Evolutionary conservation across 169 alveolate species (phyloP).

Genomic region (Haemoproteus tartakovskyi): DNA sequence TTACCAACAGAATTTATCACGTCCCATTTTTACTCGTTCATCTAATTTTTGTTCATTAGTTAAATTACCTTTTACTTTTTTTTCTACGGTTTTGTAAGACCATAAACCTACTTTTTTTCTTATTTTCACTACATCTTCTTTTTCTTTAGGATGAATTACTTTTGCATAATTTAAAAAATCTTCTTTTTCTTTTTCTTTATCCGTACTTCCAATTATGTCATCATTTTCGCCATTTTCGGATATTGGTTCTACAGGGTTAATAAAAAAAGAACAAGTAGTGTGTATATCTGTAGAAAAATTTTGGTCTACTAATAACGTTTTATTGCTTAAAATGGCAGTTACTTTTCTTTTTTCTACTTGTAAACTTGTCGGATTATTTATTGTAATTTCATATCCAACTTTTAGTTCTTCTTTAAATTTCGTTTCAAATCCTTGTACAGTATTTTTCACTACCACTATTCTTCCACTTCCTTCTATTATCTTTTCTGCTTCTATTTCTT

Average conservation of each 20-base stretch:
- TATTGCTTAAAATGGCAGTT: constrained; percentile 67
- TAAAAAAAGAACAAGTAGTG: constrained; percentile 68
- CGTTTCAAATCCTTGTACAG: constrained; percentile 79
- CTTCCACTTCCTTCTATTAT: constrained; percentile 71
- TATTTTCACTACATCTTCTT: constrained; percentile 64
- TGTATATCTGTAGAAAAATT: constrained; percentile 73
- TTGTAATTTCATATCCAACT: constrained; percentile 66
- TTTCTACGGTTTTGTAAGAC: constrained; percentile 75
- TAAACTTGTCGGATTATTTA: constrained; percentile 70
- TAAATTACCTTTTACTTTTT: constrained; percentile 69
- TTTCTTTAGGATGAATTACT: constrained; percentile 8
- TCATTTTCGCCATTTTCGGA: background rate
- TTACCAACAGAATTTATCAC: constrained; percentile 80
- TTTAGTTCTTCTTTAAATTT: constrained; percentile 70
- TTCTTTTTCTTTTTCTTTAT: background rate
- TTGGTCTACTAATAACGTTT: constrained; percentile 68
- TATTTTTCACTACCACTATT: constrained; percentile 73
- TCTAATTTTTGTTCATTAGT: constrained; percentile 76
- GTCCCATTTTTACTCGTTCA: constrained; percentile 73
- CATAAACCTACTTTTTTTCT: constrained; percentile 78
- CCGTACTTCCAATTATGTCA: constrained; percentile 2
- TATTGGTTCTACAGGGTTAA: constrained; percentile 8
- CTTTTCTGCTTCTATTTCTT: background rate
- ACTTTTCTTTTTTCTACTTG: constrained; percentile 69
- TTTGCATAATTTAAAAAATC: constrained; percentile 33